A percentile compares a stretch with the other conserved stretches of the same genome.
These are phyloP conservation scores for Bremia lactucae DNA, from an alignment of 352 stramenopile species.

Conservation along the genomic window DNA sequence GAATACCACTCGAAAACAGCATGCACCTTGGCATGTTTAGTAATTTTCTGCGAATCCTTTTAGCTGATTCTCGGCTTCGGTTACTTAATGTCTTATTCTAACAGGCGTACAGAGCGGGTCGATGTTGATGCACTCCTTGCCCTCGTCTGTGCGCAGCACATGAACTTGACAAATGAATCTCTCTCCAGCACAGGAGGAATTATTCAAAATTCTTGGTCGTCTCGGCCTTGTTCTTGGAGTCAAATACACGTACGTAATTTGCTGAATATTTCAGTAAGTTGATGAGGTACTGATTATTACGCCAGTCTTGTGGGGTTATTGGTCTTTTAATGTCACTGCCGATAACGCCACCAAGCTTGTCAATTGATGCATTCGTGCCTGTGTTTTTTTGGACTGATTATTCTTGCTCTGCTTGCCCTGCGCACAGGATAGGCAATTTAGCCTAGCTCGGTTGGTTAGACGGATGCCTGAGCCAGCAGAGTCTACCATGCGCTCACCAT, in stretches of 20 bases:
- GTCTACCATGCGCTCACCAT: constrained; percentile 1
- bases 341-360: not conserved
- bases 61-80: too few species aligned
- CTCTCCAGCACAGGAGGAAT: not conserved
- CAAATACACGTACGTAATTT: not conserved
- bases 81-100: too few species aligned
- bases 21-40: not conserved
- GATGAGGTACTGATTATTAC: not conserved
- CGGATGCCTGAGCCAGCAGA: not conserved
- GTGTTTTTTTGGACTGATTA: constrained; percentile 1
- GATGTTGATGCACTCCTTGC: too few species aligned
- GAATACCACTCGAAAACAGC: not conserved
- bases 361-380: not conserved
- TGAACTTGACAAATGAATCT: not conserved
- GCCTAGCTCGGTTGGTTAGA: not conserved
- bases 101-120: too few species aligned
- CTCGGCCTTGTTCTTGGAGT: not conserved
- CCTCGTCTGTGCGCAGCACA: too few species aligned
- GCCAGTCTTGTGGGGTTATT: not conserved
- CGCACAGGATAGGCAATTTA: not conserved
- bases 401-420: constrained; percentile 5
- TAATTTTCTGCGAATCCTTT: not conserved
- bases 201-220: not conserved
- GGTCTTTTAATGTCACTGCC: not conserved
- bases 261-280: too few species aligned